A percentile compares a stretch with the other conserved stretches of the same genome.
These are phyloP conservation scores for Paratrypanosoma confusum DNA, from an alignment of 208 protist species.

Conservation along the genomic window DNA sequence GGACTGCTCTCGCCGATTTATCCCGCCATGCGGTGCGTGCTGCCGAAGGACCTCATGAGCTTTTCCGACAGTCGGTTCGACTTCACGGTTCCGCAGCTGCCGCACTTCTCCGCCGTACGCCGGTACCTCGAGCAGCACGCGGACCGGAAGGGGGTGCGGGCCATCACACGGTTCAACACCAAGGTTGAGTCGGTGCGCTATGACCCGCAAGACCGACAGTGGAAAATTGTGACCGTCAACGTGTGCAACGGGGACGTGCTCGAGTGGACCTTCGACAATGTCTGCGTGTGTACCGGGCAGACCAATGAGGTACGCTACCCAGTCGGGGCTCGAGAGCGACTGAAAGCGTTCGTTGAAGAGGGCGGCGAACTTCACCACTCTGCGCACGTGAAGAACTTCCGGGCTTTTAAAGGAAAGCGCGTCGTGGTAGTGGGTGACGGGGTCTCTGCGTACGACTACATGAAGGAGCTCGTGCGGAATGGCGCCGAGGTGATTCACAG, in stretches of 20 bases:
- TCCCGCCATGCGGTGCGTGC: slow-evolving; percentile 67
- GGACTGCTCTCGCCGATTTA: slow-evolving; percentile 69
- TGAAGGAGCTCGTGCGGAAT: slow-evolving; percentile 38
- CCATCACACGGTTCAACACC: slow-evolving; percentile 77
- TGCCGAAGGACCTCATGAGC: slow-evolving; percentile 80
- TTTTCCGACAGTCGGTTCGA: slow-evolving; percentile 80
- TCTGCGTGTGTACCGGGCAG: slow-evolving; percentile 81
- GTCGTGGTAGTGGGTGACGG: slow-evolving; percentile 78
- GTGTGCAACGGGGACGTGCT: slow-evolving; percentile 75
- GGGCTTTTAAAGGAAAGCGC: slow-evolving; percentile 46
- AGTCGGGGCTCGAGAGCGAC: slow-evolving; percentile 16
- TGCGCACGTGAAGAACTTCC: slow-evolving; percentile 79
- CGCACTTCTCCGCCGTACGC: slow-evolving; percentile 69
- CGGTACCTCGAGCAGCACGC: slow-evolving; percentile 71
- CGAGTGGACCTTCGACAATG: slow-evolving; percentile 77
- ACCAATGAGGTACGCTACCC: slow-evolving; percentile 73
- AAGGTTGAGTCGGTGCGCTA: slow-evolving; percentile 74
- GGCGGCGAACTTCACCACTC: slow-evolving; percentile 77
- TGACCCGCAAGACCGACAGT: slow-evolving; percentile 23
- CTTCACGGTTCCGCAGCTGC: slow-evolving; percentile 72
- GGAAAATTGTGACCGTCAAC: slow-evolving; percentile 84
- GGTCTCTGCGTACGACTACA: slow-evolving; percentile 75
- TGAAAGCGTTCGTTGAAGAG: slow-evolving; percentile 27
- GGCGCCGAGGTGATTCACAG: slow-evolving; percentile 73
- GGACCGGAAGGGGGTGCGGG: slow-evolving; percentile 44